Evolutionary conservation across 176 grass and related monocot species (phyloP).

Genomic region (Musa schizocarpa): DNA sequence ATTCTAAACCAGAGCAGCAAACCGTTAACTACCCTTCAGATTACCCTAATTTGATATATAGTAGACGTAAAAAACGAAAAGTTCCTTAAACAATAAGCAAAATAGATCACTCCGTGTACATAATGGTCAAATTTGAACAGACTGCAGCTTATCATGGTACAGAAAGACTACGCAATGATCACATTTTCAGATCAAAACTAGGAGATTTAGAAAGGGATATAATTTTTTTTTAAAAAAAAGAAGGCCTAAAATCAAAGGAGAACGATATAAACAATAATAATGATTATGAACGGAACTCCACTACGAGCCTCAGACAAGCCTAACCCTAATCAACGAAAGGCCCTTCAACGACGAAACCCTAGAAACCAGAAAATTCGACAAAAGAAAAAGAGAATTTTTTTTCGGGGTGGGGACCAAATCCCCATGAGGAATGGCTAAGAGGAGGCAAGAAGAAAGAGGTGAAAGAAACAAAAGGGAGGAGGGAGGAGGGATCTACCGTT

Average conservation of each 20-base stretch:
- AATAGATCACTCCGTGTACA: too few relatives aligned
- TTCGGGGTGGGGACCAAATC: background rate
- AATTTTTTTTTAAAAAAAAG: background rate
- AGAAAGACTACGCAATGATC: background rate
- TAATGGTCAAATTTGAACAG: background rate
- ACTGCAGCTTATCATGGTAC: background rate
- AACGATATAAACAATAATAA: background rate
- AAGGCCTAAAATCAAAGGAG: background rate
- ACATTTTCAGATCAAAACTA: background rate
- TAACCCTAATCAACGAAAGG: background rate
- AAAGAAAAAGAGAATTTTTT: background rate
- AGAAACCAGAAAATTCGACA: background rate
- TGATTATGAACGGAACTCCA: background rate
- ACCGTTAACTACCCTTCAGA: too few relatives aligned
- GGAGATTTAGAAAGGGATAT: background rate
- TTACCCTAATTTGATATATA: too few relatives aligned
- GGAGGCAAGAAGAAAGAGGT: background rate
- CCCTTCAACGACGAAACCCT: background rate
- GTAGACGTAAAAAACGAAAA: too few relatives aligned
- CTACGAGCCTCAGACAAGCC: background rate
- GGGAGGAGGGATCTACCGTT: constrained; percentile 34
- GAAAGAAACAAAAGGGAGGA: background rate
- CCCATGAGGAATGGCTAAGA: background rate
- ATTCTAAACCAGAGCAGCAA: too few relatives aligned
- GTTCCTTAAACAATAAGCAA: too few relatives aligned